Conservation (phyloP, 495 filamentous ascomycete genomes). For the Corynascus novoguineensis region DNA sequence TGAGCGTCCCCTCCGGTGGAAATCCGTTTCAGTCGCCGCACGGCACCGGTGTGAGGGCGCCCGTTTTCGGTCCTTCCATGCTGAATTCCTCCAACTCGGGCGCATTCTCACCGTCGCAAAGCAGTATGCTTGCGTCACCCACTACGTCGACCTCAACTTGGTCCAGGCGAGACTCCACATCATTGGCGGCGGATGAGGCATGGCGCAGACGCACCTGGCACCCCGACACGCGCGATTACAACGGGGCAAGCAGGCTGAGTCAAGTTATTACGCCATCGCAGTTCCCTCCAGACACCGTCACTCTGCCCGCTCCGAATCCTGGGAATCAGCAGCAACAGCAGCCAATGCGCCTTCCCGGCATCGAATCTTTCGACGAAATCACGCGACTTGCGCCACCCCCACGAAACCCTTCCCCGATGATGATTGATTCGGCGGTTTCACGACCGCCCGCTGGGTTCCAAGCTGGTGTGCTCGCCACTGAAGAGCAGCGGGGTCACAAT, state of each 20-base stretch:
- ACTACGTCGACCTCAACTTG: constrained; percentile 60
- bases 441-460: constrained; percentile 39
- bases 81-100: constrained; percentile 46
- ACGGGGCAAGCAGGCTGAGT: constrained; percentile 40
- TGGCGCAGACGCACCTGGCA: constrained; percentile 86
- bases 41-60: constrained; percentile 49
- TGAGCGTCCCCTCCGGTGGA: constrained; percentile 72
- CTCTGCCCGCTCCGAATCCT: constrained; percentile 44
- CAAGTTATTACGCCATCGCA: constrained; percentile 54
- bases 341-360: constrained; percentile 68
- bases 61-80: constrained; percentile 53
- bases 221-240: constrained; percentile 61
- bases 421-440: constrained; percentile 49
- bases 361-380: constrained; percentile 81
- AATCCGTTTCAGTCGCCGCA: constrained; percentile 71
- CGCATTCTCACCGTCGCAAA: constrained; percentile 48
- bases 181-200: constrained; percentile 62
- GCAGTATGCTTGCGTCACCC: constrained; percentile 61
- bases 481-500: constrained; percentile 53
- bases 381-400: constrained; percentile 57
- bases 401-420: constrained; percentile 62
- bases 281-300: constrained; percentile 53
- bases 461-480: constrained; percentile 44
- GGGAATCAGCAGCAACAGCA: constrained; percentile 27
- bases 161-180: constrained; percentile 56